Conservation (phyloP, 495 filamentous ascomycete species). For the Penicillium herquei region DNA sequence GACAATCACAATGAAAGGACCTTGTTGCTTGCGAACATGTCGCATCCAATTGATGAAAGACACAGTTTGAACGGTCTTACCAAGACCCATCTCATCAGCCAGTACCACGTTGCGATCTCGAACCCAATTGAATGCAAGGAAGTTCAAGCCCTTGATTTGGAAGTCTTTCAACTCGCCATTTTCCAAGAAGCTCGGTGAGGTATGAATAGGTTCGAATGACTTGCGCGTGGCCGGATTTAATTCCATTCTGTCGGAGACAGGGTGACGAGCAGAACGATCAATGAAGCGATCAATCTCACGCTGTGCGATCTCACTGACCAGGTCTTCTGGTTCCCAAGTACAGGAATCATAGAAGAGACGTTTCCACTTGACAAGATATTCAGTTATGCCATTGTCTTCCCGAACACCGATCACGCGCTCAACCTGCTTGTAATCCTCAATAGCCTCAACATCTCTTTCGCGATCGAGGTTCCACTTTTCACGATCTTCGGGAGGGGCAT, state of each 20-base stretch:
- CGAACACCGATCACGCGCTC: constrained; percentile 86
- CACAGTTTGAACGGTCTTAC: constrained; percentile 97
- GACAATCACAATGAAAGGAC: constrained; percentile 93
- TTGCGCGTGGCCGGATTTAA: constrained; percentile 70
- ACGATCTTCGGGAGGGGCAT: constrained; percentile 76
- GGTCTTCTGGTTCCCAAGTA: constrained; percentile 84
- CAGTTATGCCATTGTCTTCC: constrained; percentile 62
- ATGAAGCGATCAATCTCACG: constrained; percentile 87
- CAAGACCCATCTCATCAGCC: constrained; percentile 97
- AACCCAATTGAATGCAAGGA: constrained; percentile 92
- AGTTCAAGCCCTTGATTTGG: constrained; percentile 91
- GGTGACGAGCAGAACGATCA: constrained; percentile 71
- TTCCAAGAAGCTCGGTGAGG: constrained; percentile 81
- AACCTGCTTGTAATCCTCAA: constrained; percentile 82
- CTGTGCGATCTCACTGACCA: constrained; percentile 75
- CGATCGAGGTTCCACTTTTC: constrained; percentile 90
- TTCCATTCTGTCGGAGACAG: constrained; percentile 72
- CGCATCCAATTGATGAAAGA: constrained; percentile 96
- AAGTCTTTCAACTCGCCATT: constrained; percentile 88
- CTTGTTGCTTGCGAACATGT: constrained; percentile 86
- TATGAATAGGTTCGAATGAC: constrained; percentile 66
- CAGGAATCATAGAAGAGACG: constrained; percentile 84
- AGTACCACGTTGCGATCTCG: constrained; percentile 89
- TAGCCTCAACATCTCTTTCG: constrained; percentile 77
- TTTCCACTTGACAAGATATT: constrained; percentile 92